Base-by-base conservation (phyloP, 257 asterid species). In the Plantago ovata region DNA sequence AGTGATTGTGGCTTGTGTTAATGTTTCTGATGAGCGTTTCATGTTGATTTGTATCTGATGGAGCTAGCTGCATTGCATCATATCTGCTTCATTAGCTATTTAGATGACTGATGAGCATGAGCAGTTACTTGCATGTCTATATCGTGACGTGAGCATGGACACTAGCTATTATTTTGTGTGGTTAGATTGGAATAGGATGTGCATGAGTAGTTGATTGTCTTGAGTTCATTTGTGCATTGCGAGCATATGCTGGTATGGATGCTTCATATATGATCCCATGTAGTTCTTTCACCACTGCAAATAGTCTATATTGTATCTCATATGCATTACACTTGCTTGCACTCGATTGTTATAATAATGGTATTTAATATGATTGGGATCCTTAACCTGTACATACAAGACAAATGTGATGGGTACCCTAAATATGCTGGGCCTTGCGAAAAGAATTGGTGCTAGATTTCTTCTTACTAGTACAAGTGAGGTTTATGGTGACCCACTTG, bases 351-450 rank as follows among this genome's bases (percentile, higher is more conserved):
- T 33, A 39, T 47, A 60, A 6, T 43, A 36, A 8, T 66, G 60
- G 63, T 45, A 16, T 21, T 50, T 50, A 15, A 38, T 56, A 13
- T 67, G 59, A 61, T 65, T 78, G 84, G 63, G 67, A 72, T 71
- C 89, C 94, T 85, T 91, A 70, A 85, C 86, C 28, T 12, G 21
- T 74, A 73, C 48, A 78, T 74, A 86, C 82, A 89, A 89, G 86
- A 89, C 97, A 54, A 89, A 89, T 82, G 97, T 89, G 79, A 86
- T 89, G 97, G 97, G 97, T 55, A 89, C 97, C 0, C 86, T 89
- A 50, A 87, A 90, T 77, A 90, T 90, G 96, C 70, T 91, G 95
- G 98, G 98, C 15, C 95, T 91, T 57, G 96, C 98, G 39, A 91
- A 87, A 85, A 79, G 98, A 75, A 78, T 91, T 41, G 94, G 91